Conservation (phyloP, 2,329 filamentous ascomycete genomes). For the Dactylellina drechsleri region DNA sequence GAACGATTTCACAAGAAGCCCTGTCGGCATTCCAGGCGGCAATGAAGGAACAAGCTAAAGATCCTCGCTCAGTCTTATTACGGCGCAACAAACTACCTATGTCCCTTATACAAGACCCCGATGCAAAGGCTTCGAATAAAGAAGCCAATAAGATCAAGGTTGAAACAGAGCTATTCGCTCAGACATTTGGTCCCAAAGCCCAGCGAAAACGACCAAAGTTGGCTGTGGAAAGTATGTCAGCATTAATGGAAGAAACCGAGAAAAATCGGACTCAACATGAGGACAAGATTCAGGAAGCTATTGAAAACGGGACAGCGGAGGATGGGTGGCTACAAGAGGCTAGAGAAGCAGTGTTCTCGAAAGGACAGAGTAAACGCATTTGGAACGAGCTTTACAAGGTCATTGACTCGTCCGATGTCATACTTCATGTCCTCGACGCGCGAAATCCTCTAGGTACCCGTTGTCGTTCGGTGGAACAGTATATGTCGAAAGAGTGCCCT, state of each 20-base stretch:
- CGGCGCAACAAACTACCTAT: slow-evolving; percentile 98
- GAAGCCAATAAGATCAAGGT: slow-evolving; percentile 93
- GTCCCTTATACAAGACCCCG: slow-evolving; percentile 85
- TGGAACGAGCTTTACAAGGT: slow-evolving; percentile 89
- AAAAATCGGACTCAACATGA: slow-evolving; percentile 84
- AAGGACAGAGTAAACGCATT: slow-evolving; percentile 93
- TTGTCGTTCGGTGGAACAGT: slow-evolving; percentile 90
- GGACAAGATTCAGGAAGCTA: slow-evolving; percentile 69
- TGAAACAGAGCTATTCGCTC: slow-evolving; percentile 83
- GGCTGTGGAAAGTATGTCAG: slow-evolving; percentile 80
- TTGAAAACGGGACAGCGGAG: slow-evolving; percentile 59
- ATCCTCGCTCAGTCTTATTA: slow-evolving; percentile 87
- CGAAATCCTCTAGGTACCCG: slow-evolving; percentile 89
- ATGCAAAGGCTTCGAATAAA: slow-evolving; percentile 83
- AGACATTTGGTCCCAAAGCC: slow-evolving; percentile 92
- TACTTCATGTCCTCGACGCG: slow-evolving; percentile 93
- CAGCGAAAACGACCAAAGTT: slow-evolving; percentile 94
- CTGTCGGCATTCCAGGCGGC: slow-evolving; percentile 87
- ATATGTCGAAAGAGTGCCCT: slow-evolving; percentile 88
- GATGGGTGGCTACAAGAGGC: slow-evolving; percentile 70
- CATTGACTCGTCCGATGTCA: slow-evolving; percentile 93
- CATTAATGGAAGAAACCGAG: slow-evolving; percentile 81
- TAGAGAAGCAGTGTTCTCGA: slow-evolving; percentile 88
- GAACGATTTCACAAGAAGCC: slow-evolving; percentile 88
- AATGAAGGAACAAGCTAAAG: slow-evolving; percentile 86